Evolutionary conservation across 1,139 yeast genomes (phyloP).

Genomic region (Lodderomyces metapsilosis): DNA sequence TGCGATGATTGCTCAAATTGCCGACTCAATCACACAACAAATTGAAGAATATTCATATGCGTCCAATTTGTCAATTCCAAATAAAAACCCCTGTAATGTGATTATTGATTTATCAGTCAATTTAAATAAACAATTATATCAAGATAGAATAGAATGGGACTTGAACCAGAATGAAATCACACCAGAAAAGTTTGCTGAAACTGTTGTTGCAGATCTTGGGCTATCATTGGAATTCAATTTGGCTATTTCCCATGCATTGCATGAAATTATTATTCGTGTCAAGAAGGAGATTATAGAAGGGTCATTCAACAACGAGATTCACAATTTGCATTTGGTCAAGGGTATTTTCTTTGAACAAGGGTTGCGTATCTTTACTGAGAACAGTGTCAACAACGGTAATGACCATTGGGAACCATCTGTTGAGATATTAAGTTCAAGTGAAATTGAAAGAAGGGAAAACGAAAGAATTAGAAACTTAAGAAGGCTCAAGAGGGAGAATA

Average conservation of each 20-base stretch:
- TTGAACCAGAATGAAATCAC: slow-evolving; percentile 60
- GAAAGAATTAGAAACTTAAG: slow-evolving; percentile 92
- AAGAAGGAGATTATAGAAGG: slow-evolving; percentile 90
- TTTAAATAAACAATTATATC: slow-evolving; percentile 78
- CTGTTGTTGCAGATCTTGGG: slow-evolving; percentile 83
- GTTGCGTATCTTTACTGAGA: slow-evolving; percentile 44
- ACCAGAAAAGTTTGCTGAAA: slow-evolving; percentile 82
- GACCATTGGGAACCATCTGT: slow-evolving; percentile 90
- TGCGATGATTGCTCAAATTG: slow-evolving; percentile 61
- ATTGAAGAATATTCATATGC: slow-evolving; percentile 65
- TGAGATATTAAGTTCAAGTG: slow-evolving; percentile 85
- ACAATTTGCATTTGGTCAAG: slow-evolving; percentile 43
- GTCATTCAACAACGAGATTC: slow-evolving; percentile 46
- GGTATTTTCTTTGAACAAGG: slow-evolving; percentile 47
- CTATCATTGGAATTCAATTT: slow-evolving; percentile 83
- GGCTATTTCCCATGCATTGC: slow-evolving; percentile 84
- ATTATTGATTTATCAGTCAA: slow-evolving; percentile 80
- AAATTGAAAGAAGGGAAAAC: slow-evolving; percentile 90
- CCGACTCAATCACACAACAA: slow-evolving; percentile 74
- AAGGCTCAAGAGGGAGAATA: slow-evolving; percentile 87
- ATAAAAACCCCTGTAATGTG: slow-evolving; percentile 71
- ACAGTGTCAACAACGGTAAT: slow-evolving; percentile 45
- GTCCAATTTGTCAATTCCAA: slow-evolving; percentile 59
- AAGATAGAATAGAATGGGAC: slow-evolving; percentile 96
- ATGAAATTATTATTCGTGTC: slow-evolving; percentile 73